These are phyloP conservation scores for Klebsormidium nitens DNA, from an alignment of 139 green algal species.

Conservation along the genomic window DNA sequence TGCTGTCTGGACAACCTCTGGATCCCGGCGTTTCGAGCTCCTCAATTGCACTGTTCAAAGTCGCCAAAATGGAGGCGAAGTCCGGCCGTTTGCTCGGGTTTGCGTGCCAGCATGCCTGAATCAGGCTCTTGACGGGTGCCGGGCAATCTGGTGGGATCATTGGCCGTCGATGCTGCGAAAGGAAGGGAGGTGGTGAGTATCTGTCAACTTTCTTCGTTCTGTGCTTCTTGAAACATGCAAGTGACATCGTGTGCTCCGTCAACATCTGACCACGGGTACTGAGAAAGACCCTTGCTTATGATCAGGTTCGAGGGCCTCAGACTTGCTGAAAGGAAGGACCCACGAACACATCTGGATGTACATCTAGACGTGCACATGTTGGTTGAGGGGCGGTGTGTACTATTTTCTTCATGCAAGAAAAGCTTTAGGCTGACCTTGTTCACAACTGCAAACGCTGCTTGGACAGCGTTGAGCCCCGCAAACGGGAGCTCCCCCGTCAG, in stretches of 20 bases:
- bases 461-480: conserved; percentile 60
- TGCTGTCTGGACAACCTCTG: too few species aligned
- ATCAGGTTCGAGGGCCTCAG: neutral
- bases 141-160: conserved; percentile 20
- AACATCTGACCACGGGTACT: neutral
- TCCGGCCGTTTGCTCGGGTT: conserved; percentile 15
- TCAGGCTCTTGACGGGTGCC: conserved; percentile 3
- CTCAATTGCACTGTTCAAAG: too few species aligned
- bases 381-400: neutral
- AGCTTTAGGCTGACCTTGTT: conserved; percentile 12
- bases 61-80: too few species aligned
- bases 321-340: neutral
- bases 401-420: neutral
- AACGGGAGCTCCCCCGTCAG: conserved; percentile 75
- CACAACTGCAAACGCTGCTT: conserved; percentile 46
- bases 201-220: too few species aligned
- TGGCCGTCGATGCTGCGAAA: conserved; percentile 8
- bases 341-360: neutral
- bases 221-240: too few species aligned
- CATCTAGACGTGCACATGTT: neutral
- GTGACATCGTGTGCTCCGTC: too few species aligned
- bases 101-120: conserved; percentile 26
- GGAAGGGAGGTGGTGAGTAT: neutral
- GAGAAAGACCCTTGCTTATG: too few species aligned
- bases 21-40: too few species aligned